phyloP scores from a whole-genome alignment of 805 yeast genomes.

The Lachancea sp. region DNA sequence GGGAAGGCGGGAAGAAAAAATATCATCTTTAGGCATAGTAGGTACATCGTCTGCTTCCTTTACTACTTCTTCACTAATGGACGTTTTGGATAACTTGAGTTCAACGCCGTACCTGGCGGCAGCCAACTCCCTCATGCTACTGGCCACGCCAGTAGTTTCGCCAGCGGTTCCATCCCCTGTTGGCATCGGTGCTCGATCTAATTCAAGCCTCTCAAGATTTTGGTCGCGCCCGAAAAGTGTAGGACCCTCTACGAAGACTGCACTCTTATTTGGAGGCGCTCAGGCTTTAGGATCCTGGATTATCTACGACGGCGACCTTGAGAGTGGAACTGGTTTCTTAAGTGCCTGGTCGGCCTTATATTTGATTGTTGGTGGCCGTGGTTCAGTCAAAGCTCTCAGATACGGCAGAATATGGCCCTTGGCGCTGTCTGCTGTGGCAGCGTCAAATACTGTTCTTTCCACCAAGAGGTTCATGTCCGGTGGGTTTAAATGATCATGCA shows the following conservation, averaged over 20 bases:
- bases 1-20: too few species aligned
- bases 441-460: constrained; percentile 56
- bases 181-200: constrained; percentile 1
- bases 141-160: constrained; percentile 35
- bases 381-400: constrained; percentile 42
- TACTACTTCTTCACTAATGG: too few species aligned
- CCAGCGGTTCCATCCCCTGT: constrained; percentile 21
- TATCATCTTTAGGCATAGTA: too few species aligned
- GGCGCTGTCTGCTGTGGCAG: constrained; percentile 49
- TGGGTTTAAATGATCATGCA: constrained; percentile 15
- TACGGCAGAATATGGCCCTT: constrained; percentile 60
- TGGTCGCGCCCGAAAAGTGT: constrained; percentile 21
- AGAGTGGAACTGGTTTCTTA: constrained; percentile 74
- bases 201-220: constrained; percentile 9
- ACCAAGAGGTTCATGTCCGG: constrained; percentile 63
- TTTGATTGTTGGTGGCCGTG: constrained; percentile 60
- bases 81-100: neutral
- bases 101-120: constrained; percentile 36
- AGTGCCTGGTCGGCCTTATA: constrained; percentile 79
- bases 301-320: constrained; percentile 66
- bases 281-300: constrained; percentile 66
- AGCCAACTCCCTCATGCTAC: constrained; percentile 34
- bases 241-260: constrained; percentile 34
- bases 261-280: constrained; percentile 55
- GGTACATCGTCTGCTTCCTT: neutral